These are phyloP conservation scores for Rhypophila decipiens DNA, from an alignment of 495 filamentous ascomycete genomes.

Conservation along the genomic window DNA sequence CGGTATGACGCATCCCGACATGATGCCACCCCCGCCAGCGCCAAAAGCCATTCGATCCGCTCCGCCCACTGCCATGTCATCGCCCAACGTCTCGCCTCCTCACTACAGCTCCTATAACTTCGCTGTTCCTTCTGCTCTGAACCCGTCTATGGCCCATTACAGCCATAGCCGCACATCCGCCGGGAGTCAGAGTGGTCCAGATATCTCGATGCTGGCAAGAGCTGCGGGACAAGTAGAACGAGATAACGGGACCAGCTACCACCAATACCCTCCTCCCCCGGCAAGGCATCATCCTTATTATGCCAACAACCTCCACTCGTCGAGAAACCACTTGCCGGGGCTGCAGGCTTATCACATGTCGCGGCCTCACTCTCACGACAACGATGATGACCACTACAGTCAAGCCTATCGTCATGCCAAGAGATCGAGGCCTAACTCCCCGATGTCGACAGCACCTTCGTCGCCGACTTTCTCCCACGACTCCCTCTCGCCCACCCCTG, in stretches of 20 bases:
- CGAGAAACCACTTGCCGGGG: conserved; percentile 58
- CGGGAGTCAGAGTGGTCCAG: conserved; percentile 49
- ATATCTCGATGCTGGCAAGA: conserved; percentile 85
- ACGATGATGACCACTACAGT: conserved; percentile 64
- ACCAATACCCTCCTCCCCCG: conserved; percentile 47
- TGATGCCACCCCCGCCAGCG: conserved; percentile 76
- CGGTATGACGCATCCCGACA: conserved; percentile 46
- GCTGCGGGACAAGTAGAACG: conserved; percentile 84
- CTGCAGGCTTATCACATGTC: conserved; percentile 91
- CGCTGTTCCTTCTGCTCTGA: conserved; percentile 48
- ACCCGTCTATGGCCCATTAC: no score
- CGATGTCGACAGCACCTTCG: conserved; percentile 89
- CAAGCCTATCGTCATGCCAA: conserved; percentile 63
- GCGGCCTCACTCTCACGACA: conserved; percentile 83
- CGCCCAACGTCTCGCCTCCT: conserved; percentile 92
- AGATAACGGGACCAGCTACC: conserved; percentile 50
- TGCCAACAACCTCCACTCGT: conserved; percentile 44
- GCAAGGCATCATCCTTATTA: conserved; percentile 50
- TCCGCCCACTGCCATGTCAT: conserved; percentile 81
- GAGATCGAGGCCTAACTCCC: conserved; percentile 85
- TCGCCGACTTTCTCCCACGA: conserved; percentile 98
- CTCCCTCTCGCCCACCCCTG: conserved; percentile 90
- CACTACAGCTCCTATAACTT: conserved; percentile 73
- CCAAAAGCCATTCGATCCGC: conserved; percentile 64
- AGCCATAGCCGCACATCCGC: conserved; percentile 46